These are phyloP conservation scores for Acanthamoeba royreba DNA, from an alignment of 208 protist species.

Conservation along the genomic window DNA sequence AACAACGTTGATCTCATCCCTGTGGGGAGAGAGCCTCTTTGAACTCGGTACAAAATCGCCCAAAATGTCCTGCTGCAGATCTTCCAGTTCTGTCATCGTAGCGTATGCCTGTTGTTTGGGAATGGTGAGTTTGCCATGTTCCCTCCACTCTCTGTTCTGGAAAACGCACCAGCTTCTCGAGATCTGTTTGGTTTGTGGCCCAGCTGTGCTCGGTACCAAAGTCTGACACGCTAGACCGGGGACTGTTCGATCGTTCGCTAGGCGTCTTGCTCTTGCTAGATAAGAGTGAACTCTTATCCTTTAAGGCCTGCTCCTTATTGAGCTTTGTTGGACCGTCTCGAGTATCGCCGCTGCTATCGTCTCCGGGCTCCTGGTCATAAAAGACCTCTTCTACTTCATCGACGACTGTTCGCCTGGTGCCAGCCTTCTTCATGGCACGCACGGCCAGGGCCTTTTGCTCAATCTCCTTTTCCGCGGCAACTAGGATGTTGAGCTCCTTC, in stretches of 20 bases:
- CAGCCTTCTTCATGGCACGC: neutral
- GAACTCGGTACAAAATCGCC: neutral
- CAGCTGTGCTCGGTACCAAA: no score
- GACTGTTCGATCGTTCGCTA: no score
- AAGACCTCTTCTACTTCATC: neutral
- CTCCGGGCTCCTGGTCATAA: neutral
- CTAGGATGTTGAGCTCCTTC: neutral
- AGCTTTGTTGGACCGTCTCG: neutral
- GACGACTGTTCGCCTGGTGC: neutral
- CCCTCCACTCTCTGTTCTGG: no score
- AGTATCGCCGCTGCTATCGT: neutral
- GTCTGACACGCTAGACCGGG: no score
- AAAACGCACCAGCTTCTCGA: no score
- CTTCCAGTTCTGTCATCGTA: neutral
- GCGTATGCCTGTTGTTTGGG: neutral
- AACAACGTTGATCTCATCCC: neutral
- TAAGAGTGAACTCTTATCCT: no score
- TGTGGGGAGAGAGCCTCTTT: neutral
- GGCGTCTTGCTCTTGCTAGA: no score
- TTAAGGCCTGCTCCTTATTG: no score
- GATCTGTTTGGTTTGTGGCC: no score
- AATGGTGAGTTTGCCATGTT: no score
- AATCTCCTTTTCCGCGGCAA: neutral
- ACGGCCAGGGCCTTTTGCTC: neutral
- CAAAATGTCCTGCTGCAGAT: neutral